These are phyloP conservation scores for Fusarium sp. DNA, from an alignment of 2,329 filamentous ascomycete genomes.

Conservation along the genomic window DNA sequence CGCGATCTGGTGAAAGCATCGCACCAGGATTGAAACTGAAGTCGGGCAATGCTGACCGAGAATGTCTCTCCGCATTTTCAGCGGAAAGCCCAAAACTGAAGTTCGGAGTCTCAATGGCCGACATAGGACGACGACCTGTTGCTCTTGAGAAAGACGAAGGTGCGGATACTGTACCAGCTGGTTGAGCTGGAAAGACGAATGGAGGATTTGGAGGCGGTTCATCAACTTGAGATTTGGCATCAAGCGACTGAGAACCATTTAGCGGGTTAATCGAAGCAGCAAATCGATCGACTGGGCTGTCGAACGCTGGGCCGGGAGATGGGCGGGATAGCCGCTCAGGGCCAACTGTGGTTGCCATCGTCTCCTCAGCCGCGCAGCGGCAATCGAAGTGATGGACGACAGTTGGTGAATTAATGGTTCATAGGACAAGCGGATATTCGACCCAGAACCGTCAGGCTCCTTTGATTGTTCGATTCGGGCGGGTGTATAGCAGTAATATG, in stretches of 20 bases:
- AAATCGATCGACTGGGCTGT: slow-evolving; percentile 44
- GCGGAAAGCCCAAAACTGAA: slow-evolving; percentile 47
- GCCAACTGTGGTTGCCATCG: slow-evolving; percentile 57
- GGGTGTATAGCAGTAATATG: slow-evolving; percentile 5
- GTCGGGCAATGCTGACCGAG: slow-evolving; percentile 59
- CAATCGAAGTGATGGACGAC: slow-evolving; percentile 59
- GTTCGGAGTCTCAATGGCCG: slow-evolving; percentile 61
- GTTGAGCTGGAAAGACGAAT: slow-evolving; percentile 70
- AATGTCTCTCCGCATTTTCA: slow-evolving; percentile 46
- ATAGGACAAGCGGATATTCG: slow-evolving; percentile 50
- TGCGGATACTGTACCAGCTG: slow-evolving; percentile 58
- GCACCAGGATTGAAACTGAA: slow-evolving; percentile 69
- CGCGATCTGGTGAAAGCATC: slow-evolving; percentile 57
- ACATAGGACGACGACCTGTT: slow-evolving; percentile 63
- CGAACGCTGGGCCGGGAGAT: slow-evolving; percentile 44
- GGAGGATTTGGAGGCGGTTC: slow-evolving; percentile 69
- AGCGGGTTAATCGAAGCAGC: slow-evolving; percentile 36
- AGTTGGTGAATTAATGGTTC: slow-evolving; percentile 51
- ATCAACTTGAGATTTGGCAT: slow-evolving; percentile 21
- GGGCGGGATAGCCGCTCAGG: slow-evolving; percentile 52
- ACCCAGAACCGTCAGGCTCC: slow-evolving; percentile 18
- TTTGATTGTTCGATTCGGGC: slow-evolving; percentile 19
- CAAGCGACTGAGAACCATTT: slow-evolving; percentile 32
- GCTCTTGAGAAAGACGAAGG: slow-evolving; percentile 62
- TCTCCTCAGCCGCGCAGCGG: slow-evolving; percentile 62